These are phyloP conservation scores for Prinsepia uniflora DNA, from an alignment of 306 rosid species.

Conservation along the genomic window DNA sequence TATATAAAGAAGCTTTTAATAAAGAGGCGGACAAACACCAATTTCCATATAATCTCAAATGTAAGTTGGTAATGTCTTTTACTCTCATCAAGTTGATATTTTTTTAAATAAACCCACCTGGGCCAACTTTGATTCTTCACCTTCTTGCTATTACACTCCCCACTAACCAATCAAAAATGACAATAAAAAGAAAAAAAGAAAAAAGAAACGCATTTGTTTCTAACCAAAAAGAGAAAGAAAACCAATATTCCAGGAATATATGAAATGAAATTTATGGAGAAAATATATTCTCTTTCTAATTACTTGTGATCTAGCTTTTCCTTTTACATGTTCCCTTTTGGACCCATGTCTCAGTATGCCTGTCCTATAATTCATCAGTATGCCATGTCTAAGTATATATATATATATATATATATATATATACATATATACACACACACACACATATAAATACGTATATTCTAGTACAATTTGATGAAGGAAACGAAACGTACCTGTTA, in stretches of 20 bases:
- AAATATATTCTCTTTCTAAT: conserved; percentile 17
- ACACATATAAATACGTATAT: too few species aligned
- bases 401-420: not conserved
- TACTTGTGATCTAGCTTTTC: conserved; percentile 4
- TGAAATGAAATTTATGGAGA: conserved; percentile 10
- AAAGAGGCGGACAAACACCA: conserved; percentile 52
- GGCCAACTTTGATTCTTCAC: conserved; percentile 6
- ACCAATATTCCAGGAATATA: not conserved
- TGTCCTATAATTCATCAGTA: conserved; percentile 8
- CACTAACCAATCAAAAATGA: not conserved
- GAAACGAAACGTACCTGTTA: conserved; percentile 60
- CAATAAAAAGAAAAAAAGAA: not conserved
- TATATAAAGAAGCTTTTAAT: conserved; percentile 74
- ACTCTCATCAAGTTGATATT: not conserved
- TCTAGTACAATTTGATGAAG: not conserved
- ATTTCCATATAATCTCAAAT: conserved; percentile 36
- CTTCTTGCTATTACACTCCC: not conserved
- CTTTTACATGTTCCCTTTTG: not conserved
- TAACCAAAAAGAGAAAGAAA: conserved; percentile 9
- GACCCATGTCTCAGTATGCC: conserved; percentile 2
- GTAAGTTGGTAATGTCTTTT: conserved; percentile 4
- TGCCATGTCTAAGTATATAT: too few species aligned
- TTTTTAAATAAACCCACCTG: not conserved
- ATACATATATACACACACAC: not conserved
- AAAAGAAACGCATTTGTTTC: conserved; percentile 1